phyloP scores from a whole-genome alignment of 2,329 filamentous ascomycete genomes.

The Pseudophaeomoniella oleicola region DNA sequence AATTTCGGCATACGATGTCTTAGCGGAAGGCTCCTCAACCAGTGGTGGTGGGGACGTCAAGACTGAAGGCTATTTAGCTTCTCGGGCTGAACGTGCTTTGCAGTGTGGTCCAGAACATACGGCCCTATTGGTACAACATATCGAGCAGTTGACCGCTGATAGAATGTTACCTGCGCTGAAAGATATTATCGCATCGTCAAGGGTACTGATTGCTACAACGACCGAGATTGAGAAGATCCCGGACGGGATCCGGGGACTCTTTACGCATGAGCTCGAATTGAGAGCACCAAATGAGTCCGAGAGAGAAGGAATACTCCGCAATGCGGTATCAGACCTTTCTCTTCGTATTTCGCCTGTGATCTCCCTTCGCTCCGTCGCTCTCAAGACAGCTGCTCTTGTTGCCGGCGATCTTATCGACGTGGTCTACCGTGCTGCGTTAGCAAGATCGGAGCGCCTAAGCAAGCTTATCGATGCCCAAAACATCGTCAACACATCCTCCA shows the following conservation, averaged over 20 bases:
- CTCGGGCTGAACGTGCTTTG: conserved; percentile 74
- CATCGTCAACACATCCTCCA: background rate
- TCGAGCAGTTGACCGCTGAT: conserved; percentile 83
- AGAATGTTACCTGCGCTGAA: conserved; percentile 75
- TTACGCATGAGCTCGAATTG: conserved; percentile 93
- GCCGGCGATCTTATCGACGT: conserved; percentile 91
- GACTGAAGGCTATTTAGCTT: conserved; percentile 79
- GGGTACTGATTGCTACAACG: conserved; percentile 84
- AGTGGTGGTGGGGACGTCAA: conserved; percentile 83
- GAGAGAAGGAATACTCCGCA: conserved; percentile 70
- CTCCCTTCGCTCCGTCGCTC: conserved; percentile 67
- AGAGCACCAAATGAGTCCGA: conserved; percentile 83
- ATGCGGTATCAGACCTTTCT: conserved; percentile 61
- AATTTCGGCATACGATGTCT: conserved; percentile 84
- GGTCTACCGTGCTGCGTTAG: conserved; percentile 73
- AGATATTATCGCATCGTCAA: conserved; percentile 62
- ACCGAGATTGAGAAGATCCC: conserved; percentile 91
- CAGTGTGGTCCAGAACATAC: conserved; percentile 76
- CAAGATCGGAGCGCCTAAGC: conserved; percentile 62
- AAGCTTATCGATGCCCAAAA: conserved; percentile 38
- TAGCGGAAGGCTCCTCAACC: conserved; percentile 61
- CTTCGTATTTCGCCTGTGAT: conserved; percentile 70
- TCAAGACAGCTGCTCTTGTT: conserved; percentile 91
- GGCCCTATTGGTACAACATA: conserved; percentile 70
- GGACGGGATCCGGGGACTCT: conserved; percentile 75